These are phyloP conservation scores for Rhizopus arrhizus DNA, from an alignment of 371 early-diverging fungal species.

Conservation along the genomic window DNA sequence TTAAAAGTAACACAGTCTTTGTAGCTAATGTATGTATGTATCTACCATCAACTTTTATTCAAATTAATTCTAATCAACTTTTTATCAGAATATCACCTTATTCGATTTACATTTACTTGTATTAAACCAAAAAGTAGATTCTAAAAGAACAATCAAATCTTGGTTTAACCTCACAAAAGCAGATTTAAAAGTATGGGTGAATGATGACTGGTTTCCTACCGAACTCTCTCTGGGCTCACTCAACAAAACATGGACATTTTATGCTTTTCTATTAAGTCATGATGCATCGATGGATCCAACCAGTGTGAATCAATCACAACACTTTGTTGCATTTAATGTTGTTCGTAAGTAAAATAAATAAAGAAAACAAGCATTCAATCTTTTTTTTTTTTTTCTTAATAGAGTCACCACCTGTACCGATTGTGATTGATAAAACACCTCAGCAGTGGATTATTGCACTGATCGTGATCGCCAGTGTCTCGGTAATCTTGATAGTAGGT, in stretches of 20 bases:
- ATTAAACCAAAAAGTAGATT: not conserved
- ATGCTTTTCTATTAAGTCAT: conserved; percentile 17
- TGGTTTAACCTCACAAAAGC: conserved; percentile 17
- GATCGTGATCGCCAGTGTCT: conserved; percentile 18
- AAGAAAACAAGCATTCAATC: not conserved
- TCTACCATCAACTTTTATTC: not conserved
- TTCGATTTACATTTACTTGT: conserved; percentile 17
- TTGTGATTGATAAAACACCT: conserved; percentile 2
- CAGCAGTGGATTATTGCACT: conserved; percentile 27
- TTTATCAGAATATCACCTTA: not conserved
- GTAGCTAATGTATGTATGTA: conserved; percentile 15
- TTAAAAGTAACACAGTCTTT: conserved; percentile 14
- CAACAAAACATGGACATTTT: conserved; percentile 25
- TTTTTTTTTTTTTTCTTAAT: conserved; percentile 1
- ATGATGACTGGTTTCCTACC: conserved; percentile 31
- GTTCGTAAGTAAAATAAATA: conserved; percentile 18
- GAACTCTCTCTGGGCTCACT: conserved; percentile 8
- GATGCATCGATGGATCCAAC: not conserved
- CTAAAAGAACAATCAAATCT: conserved; percentile 13
- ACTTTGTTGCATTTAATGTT: conserved; percentile 8
- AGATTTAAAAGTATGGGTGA: conserved; percentile 14
- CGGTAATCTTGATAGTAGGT: conserved; percentile 15
- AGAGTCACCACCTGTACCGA: conserved; percentile 12
- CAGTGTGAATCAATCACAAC: not conserved
- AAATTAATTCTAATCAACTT: not conserved